A percentile compares a stretch with the other conserved stretches of the same genome.
These are phyloP conservation scores for Boletus rufocinnamomeus DNA, from an alignment of 768 basidiomycete genomes.

Conservation along the genomic window DNA sequence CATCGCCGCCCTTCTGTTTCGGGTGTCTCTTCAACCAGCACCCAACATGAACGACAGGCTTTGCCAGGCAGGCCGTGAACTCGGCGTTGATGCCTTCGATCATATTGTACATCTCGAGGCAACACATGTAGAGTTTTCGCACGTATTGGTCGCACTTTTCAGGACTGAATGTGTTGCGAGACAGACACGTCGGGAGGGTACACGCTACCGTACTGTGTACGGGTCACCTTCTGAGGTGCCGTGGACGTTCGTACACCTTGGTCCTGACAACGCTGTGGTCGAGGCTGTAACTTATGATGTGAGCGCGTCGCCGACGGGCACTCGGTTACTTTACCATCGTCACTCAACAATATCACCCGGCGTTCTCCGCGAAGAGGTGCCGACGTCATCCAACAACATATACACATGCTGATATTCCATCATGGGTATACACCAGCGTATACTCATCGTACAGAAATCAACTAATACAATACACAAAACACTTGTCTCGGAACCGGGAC, in stretches of 20 bases:
- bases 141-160: slow-evolving; percentile 60
- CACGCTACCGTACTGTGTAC: slow-evolving; percentile 54
- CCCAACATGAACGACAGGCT: slow-evolving; percentile 51
- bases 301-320: neutral
- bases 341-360: neutral
- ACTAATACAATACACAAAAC: too few relatives aligned
- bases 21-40: slow-evolving; percentile 55
- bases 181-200: slow-evolving; percentile 60
- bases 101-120: slow-evolving; percentile 56
- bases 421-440: too few relatives aligned
- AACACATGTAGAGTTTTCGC: slow-evolving; percentile 61
- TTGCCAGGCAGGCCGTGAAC: slow-evolving; percentile 65
- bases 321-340: neutral
- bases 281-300: neutral
- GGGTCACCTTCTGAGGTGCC: neutral
- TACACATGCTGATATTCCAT: too few relatives aligned
- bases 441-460: too few relatives aligned
- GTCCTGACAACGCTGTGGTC: slow-evolving; percentile 22
- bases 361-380: neutral
- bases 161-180: slow-evolving; percentile 62
- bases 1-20: slow-evolving; percentile 3
- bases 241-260: slow-evolving; percentile 19
- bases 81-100: slow-evolving; percentile 39
- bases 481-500: too few relatives aligned
- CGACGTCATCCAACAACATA: neutral